Conservation (phyloP, 768 basidiomycete genomes). For the Psilocybe subaeruginosa region DNA sequence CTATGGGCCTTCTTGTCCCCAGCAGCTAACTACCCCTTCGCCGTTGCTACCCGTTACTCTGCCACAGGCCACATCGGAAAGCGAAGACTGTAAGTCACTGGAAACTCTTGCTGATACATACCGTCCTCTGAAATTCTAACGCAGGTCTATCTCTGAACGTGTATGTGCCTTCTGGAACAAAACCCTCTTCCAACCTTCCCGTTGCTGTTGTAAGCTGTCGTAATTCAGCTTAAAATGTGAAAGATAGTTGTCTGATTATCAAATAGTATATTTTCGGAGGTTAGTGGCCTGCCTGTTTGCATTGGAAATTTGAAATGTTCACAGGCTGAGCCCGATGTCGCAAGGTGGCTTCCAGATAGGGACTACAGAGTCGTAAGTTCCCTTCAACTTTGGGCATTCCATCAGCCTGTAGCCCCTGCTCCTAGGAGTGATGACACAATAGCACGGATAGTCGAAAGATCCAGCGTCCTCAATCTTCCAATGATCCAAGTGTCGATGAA, state of each 20-base stretch:
- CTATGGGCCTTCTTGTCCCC: constrained; percentile 48
- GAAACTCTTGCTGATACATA: too few species aligned
- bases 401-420: not conserved
- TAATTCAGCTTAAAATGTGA: too few species aligned
- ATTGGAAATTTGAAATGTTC: too few species aligned
- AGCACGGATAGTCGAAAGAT: constrained; percentile 15
- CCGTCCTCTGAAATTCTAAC: too few species aligned
- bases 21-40: constrained; percentile 32
- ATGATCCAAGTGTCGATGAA: constrained; percentile 26
- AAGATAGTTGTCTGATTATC: not conserved
- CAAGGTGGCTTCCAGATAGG: constrained; percentile 15
- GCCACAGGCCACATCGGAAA: not conserved
- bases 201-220: constrained; percentile 43
- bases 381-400: not conserved
- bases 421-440: constrained; percentile 13
- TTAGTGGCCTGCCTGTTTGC: not conserved
- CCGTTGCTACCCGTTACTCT: not conserved
- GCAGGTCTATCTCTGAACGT: constrained; percentile 48
- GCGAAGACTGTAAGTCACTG: constrained; percentile 15
- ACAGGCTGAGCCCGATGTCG: not conserved
- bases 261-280: constrained; percentile 24
- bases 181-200: constrained; percentile 39
- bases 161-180: constrained; percentile 35
- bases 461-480: constrained; percentile 16
- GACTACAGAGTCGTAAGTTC: constrained; percentile 5